Percentiles rank a stretch among this genome's conserved stretches.
Evolutionary conservation across 2,329 filamentous ascomycete species (phyloP).

Genomic region (Sphaerostilbella broomeana): DNA sequence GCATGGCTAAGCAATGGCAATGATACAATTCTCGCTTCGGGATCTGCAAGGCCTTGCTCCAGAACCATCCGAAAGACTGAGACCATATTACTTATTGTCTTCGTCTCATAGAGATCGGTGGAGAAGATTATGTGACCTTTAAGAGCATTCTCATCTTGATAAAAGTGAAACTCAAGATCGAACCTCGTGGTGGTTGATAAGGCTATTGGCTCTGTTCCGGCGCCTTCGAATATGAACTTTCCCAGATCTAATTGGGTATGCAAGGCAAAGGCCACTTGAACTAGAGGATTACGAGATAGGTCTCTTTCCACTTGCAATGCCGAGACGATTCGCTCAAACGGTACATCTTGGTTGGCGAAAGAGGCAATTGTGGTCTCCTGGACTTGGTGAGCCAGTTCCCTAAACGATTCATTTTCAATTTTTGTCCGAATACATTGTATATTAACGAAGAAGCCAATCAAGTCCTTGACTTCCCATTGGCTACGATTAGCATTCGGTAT

Average conservation of each 20-base stretch:
- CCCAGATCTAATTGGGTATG: slow-evolving; percentile 20
- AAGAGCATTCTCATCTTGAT: slow-evolving; percentile 14
- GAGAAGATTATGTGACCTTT: slow-evolving; percentile 16
- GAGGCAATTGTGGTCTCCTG: slow-evolving; percentile 7
- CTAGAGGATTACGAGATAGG: slow-evolving; percentile 16
- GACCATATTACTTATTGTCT: slow-evolving; percentile 17
- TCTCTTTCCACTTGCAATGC: slow-evolving; percentile 13
- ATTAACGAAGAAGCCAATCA: slow-evolving; percentile 24
- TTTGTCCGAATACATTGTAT: slow-evolving; percentile 20
- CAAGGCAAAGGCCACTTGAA: slow-evolving; percentile 17
- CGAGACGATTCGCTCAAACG: slow-evolving; percentile 16
- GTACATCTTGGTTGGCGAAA: slow-evolving; percentile 18
- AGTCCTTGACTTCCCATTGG: slow-evolving; percentile 14
- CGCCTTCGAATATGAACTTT: slow-evolving; percentile 15
- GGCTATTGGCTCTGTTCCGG: slow-evolving; percentile 10
- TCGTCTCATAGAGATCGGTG: slow-evolving; percentile 17
- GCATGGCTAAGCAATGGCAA: slow-evolving; percentile 12
- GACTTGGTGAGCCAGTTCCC: slow-evolving; percentile 14
- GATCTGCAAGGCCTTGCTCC: slow-evolving; percentile 13
- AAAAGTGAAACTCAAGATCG: slow-evolving; percentile 22
- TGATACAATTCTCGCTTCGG: slow-evolving; percentile 4
- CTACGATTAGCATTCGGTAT: slow-evolving; percentile 17
- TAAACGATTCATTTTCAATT: slow-evolving; percentile 15
- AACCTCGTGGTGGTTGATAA: slow-evolving; percentile 14
- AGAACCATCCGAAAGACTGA: slow-evolving; percentile 17